Evolutionary conservation across 1,139 yeast genomes (phyloP), one percentile per base, ranked within the genome.

Genomic region (Hansenula anomala): DNA sequence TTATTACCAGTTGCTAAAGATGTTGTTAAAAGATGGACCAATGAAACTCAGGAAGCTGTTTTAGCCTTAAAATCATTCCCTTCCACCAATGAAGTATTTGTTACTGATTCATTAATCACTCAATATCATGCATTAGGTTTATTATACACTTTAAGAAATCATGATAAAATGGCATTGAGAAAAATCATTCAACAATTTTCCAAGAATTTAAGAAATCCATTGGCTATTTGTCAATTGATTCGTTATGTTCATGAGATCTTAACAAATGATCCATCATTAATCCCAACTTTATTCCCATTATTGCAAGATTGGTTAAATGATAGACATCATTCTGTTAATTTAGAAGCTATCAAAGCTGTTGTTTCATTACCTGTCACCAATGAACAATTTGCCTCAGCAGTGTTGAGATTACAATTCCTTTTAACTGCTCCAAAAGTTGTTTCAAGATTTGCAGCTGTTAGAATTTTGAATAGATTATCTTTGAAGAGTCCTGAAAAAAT

Each of bases 41-140:
- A 89, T 58, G 98, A 94, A 67, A 80, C 94, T 18, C 89, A 86
- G 63, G 98, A 92, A 60, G 82, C 96, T 11, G 78, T 89, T 38
- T 69, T 69, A 43, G 78, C 87, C 20, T 45, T 57, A 39, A 89
- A 87, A 59, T 70, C 69, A 38, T 82, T 78, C 60, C 90, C 90
- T 17, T 69, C 48, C 40, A 50, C 48, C 37, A 47, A 26, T 22
- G 57, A 54, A 16, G 55, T 57, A 4, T 68, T 60, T 67, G 84
- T 88, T 36, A 67, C 76, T 14, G 78, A 88, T 33, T 79, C 95
- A 14, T 80, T 76, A 63, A 84, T 87, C 75, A 76, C 95, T 47
- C 98, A 92, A 67, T 92, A 90, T 66, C 98, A 92, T 63, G 97
- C 98, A 5, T 70, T 92, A 54, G 97, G 97, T 19, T 73, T 92